phyloP scores from a whole-genome alignment of 495 filamentous ascomycete genomes.

The Penicillium flavigenum region DNA sequence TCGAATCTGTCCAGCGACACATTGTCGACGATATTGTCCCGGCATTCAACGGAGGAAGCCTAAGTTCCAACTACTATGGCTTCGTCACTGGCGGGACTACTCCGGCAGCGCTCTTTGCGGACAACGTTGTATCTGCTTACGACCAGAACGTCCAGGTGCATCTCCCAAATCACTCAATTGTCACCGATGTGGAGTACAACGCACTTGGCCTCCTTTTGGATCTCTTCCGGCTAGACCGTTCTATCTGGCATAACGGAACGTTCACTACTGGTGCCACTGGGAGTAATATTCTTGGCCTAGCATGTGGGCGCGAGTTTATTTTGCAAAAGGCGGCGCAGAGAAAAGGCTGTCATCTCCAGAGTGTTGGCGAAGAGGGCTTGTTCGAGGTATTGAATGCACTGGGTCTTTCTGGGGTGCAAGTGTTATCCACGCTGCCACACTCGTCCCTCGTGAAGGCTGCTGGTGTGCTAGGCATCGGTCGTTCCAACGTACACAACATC shows the following conservation, averaged over 20 bases:
- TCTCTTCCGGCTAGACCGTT: slow-evolving; percentile 61
- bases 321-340: slow-evolving; percentile 45
- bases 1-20: slow-evolving; percentile 47
- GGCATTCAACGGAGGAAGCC: slow-evolving; percentile 60
- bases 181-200: slow-evolving; percentile 70
- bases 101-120: slow-evolving; percentile 79
- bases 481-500: slow-evolving; percentile 63
- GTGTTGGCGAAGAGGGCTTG: slow-evolving; percentile 69
- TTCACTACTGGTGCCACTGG: slow-evolving; percentile 91
- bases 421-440: slow-evolving; percentile 79
- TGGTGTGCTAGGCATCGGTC: slow-evolving; percentile 74
- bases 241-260: slow-evolving; percentile 51
- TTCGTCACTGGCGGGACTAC: slow-evolving; percentile 84
- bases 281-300: slow-evolving; percentile 79
- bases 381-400: slow-evolving; percentile 61
- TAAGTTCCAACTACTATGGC: slow-evolving; percentile 74
- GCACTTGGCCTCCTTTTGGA: slow-evolving; percentile 68
- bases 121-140: slow-evolving; percentile 71
- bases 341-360: slow-evolving; percentile 36
- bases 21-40: slow-evolving; percentile 63
- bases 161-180: slow-evolving; percentile 68
- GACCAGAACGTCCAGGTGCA: slow-evolving; percentile 91
- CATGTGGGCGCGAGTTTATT: slow-evolving; percentile 70
- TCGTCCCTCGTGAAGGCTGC: slow-evolving; percentile 82
- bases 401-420: slow-evolving; percentile 64